Base-by-base conservation (phyloP, 169 alveolate species). In the Plasmodium reichenowi region DNA sequence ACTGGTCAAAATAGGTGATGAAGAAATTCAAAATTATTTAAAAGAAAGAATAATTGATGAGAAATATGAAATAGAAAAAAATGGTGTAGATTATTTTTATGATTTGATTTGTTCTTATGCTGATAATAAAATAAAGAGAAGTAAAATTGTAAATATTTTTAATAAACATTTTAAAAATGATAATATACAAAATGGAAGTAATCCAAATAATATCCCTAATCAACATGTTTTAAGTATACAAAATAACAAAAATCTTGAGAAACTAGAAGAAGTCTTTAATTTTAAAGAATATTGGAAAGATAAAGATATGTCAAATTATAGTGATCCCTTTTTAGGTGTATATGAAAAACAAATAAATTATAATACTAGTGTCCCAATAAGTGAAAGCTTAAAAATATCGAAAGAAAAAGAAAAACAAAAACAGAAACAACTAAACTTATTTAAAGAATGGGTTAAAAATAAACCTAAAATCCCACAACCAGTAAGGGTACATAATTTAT, bases 391-490 rank as follows among this genome's bases (percentile, higher is more conserved):
- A 72, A 73, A 89, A 78, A 85, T 76, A 50, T 94, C 92, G 56
- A 88, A 89, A 87, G 95, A 93, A 50, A 83, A 80, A 15, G 93
- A 92, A 71, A 93, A 93, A 56, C 88, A 93, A 67, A 80, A 83
- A 68, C 95, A 93, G 67, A 91, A 91, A 62, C 97, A 95, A 74
- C 80, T 93, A 62, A 85, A 93, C 47, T 72, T 93, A 71, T 80
- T 95, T 88, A 92, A 68, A 50, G 96, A 95, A 88, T 95, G 97
- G 97, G 96, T 93, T 50, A 95, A 94, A 78, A 93, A 89, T 83
- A 94, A 94, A 78, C 87, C 93, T n/a, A 95, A 95, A 73, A 91
- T 94, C 22, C 97, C 97, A 20, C 93, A 96, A 29, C 97, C 96
- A 15, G 89, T 75, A 60, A 76, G 96, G 56, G 92, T 88, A 3